Evolutionary conservation across 345 rosid species (phyloP), one percentile per base, ranked within the genome.

Genomic region (Eucalyptus sp.): DNA sequence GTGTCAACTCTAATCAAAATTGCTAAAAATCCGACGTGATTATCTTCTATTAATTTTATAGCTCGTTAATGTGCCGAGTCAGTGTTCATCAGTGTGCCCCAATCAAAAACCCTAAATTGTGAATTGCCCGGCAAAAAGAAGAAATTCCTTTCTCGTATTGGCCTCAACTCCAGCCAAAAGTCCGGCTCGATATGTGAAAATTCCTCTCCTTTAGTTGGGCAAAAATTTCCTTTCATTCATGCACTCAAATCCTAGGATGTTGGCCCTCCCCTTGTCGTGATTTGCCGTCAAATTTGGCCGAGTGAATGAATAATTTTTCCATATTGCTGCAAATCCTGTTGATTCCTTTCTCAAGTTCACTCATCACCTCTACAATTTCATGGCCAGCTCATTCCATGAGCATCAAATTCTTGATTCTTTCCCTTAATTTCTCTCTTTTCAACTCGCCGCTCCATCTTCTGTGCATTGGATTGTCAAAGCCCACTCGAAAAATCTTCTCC

Each of bases 1-100:
- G 5, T 56, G 62, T 0, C 3, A 9, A 24, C 13, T 56, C 1
- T 4, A 0, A 22, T 4, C 3, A 56, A 56, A 22, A 0, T 22
- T 1, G 6, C 13, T 10, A 22, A 56, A 56, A 56, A 4, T 56
- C 13, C 1, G 3, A 56, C 0, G 3, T 22, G 62, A 22, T 24
- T 56, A 9, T 9, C 13, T 9, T 56, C 27, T 4, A 54, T 54
- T 56, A 56, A 56, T 56, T 56, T 56, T 10, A 9, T 56, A 24
- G 6, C 62, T 24, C 6, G 62, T 56, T 24, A 20, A 52, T 0
- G 1, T 56, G 29, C 29, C 29, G 1, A 56, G 13, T 56, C 62
- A 0, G 6, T 24, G 29, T 56, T 52, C 58, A 52, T 52, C 5
- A 0, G 8, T 5, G 10, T 7, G 58, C 58, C 24, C 58, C 5